Evolutionary conservation across 1,284 basidiomycete genomes (phyloP), one percentile per base, ranked within the genome.

Genomic region (Melampsora americana): DNA sequence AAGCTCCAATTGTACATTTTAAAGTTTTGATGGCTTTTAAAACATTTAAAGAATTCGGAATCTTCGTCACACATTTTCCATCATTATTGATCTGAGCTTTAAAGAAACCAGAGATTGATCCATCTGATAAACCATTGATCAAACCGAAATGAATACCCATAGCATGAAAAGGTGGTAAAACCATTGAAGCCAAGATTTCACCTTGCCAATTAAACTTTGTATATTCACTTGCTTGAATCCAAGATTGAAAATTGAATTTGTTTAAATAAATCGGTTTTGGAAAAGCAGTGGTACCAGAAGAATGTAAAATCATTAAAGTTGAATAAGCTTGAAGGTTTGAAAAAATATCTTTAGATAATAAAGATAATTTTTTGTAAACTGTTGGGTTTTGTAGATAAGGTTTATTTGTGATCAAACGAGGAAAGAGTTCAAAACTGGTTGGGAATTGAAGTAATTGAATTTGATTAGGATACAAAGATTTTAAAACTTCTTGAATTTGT

Each of bases 131-230:
- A 35, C 0, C 18, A 28, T 0, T 23, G 12, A 39, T n/a, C 20
- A 35, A 42, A 23, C 64, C 64, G n/a, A 44, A n/a, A 44, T 39
- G 30, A 42, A 30, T 30, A 0, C 32, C 64, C 64, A 66, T 66
- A 44, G 64, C 60, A 44, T 66, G 64, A 35, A 66, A 66, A 11
- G 32, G 7, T 12, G 64, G 64, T 32, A 66, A 32, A 23, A 44
- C 64, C 32, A 66, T 39, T 14, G 39, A 16, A 12, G 32, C n/a
- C 9, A 28, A 32, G 26, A 66, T 66, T 44, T 66, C 18, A n/a
- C 32, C 30, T 44, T 23, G 39, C 28, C 5, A 66, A 66, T 11
- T 20, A 30, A 44, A 62, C 18, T 32, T 23, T 7, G 23, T 26
- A 11, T 6, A 35, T 18, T 32, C 9, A 62, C 32, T 28, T 26